Percentiles rank a stretch among this genome's conserved stretches.
These are phyloP conservation scores for Arachis hypogaea DNA, from an alignment of 306 rosid genomes.

Conservation along the genomic window DNA sequence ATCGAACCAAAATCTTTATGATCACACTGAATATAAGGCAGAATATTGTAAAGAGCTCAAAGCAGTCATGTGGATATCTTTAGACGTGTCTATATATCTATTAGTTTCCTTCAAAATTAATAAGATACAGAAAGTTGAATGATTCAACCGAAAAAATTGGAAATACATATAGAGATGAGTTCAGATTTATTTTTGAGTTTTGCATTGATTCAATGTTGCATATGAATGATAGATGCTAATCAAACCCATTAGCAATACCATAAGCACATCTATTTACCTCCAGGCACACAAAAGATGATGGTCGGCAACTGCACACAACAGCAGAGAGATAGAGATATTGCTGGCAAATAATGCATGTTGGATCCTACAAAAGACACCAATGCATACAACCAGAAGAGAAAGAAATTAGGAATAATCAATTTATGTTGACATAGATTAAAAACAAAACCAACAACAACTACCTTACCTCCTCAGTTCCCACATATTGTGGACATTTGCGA, in stretches of 20 bases:
- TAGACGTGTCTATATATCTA: constrained; percentile 3
- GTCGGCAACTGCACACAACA: constrained; percentile 81
- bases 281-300: constrained; percentile 82
- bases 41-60: constrained; percentile 25
- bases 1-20: constrained; percentile 3
- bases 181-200: constrained; percentile 24
- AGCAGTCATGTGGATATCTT: constrained; percentile 15
- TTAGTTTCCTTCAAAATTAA: constrained; percentile 28
- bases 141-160: not conserved
- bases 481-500: constrained; percentile 72
- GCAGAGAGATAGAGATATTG: constrained; percentile 95
- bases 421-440: constrained; percentile 32
- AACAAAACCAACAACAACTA: not conserved
- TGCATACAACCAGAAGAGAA: constrained; percentile 33
- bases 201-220: constrained; percentile 24
- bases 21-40: constrained; percentile 8
- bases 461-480: constrained; percentile 90
- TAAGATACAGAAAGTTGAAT: constrained; percentile 15
- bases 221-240: constrained; percentile 15
- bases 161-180: not conserved
- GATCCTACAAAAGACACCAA: constrained; percentile 66
- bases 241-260: constrained; percentile 31
- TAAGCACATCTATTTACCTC: constrained; percentile 63
- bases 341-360: constrained; percentile 87
- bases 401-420: constrained; percentile 33